Conservation (phyloP, 2,329 filamentous ascomycete genomes). For the Tolypocladium amazonense region DNA sequence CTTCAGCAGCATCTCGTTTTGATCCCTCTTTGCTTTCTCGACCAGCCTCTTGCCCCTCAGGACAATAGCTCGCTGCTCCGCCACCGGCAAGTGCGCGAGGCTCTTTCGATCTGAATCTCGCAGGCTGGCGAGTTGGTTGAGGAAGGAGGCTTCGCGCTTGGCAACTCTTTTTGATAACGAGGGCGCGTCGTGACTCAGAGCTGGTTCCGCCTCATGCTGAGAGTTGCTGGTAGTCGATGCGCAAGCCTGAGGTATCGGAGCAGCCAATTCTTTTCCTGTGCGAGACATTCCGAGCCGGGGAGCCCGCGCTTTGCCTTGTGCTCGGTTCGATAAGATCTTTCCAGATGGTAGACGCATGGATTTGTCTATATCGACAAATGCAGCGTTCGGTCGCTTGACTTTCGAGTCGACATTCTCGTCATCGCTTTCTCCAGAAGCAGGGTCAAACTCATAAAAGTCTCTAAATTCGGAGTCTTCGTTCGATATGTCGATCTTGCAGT, state of each 20-base stretch:
- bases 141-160: conserved; percentile 1
- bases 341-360: background rate
- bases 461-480: conserved; percentile 23
- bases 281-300: background rate
- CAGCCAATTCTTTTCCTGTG: background rate
- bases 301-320: background rate
- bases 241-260: background rate
- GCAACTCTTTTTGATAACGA: conserved; percentile 8
- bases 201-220: background rate
- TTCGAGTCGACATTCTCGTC: background rate
- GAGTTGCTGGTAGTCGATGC: background rate
- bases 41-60: background rate
- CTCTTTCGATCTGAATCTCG: conserved; percentile 8
- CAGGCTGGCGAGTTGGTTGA: background rate
- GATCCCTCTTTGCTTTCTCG: background rate
- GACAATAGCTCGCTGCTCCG: conserved; percentile 5
- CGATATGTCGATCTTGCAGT: conserved; percentile 31
- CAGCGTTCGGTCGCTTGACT: background rate
- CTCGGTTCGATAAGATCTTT: background rate
- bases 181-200: background rate
- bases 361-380: background rate
- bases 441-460: conserved; percentile 24
- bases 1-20: background rate
- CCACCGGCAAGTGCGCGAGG: conserved; percentile 8
- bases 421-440: background rate